phyloP scores from a whole-genome alignment of 1,139 yeast species.

The Candida sanyaensis region DNA sequence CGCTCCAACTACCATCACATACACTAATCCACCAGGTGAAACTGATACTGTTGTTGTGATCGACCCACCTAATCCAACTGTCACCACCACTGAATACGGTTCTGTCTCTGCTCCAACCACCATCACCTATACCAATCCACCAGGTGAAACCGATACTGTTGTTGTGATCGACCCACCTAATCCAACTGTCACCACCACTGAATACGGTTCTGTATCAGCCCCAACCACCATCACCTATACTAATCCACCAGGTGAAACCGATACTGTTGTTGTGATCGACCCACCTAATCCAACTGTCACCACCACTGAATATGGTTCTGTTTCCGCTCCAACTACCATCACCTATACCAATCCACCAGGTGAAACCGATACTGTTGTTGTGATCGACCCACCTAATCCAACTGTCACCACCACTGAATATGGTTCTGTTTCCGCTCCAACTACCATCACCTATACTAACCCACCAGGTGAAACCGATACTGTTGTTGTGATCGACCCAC shows the following conservation, averaged over 20 bases:
- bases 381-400: slow-evolving; percentile 13
- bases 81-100: too few relatives aligned
- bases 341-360: slow-evolving; percentile 8
- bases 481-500: background rate
- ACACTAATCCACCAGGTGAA: too few relatives aligned
- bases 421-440: slow-evolving; percentile 7
- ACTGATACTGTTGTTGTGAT: too few relatives aligned
- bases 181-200: too few relatives aligned
- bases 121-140: too few relatives aligned
- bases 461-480: slow-evolving; percentile 1
- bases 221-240: slow-evolving; percentile 1
- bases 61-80: too few relatives aligned
- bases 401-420: slow-evolving; percentile 1
- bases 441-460: slow-evolving; percentile 7
- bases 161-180: too few relatives aligned
- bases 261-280: slow-evolving; percentile 17
- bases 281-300: slow-evolving; percentile 7
- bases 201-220: too few relatives aligned
- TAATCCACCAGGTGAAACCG: slow-evolving; percentile 6
- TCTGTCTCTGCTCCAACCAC: too few relatives aligned
- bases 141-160: too few relatives aligned
- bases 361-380: slow-evolving; percentile 14
- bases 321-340: background rate
- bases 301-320: background rate
- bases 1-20: too few relatives aligned